Percentiles rank a stretch among this genome's conserved stretches.
Evolutionary conservation across 2,329 filamentous ascomycete species (phyloP).

Genomic region (Zalaria obscura): DNA sequence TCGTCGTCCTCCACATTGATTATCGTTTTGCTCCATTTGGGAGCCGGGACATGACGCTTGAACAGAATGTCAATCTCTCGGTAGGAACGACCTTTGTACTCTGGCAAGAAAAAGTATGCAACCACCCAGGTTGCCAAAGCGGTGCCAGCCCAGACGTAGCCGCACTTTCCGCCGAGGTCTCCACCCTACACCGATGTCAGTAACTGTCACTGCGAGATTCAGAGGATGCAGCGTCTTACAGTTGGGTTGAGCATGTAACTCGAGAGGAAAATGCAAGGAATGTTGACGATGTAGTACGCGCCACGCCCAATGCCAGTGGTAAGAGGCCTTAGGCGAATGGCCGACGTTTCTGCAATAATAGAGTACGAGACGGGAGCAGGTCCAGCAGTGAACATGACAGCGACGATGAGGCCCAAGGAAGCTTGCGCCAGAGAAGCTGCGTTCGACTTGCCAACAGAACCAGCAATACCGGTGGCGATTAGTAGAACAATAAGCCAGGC

Average conservation of each 20-base stretch:
- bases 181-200: slow-evolving; percentile 18
- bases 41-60: slow-evolving; percentile 37
- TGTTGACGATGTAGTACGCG: slow-evolving; percentile 49
- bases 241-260: slow-evolving; percentile 47
- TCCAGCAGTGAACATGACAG: slow-evolving; percentile 48
- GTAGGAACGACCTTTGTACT: slow-evolving; percentile 44
- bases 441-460: slow-evolving; percentile 27
- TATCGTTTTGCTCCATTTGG: slow-evolving; percentile 40
- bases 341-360: slow-evolving; percentile 53
- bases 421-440: slow-evolving; percentile 41
- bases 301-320: slow-evolving; percentile 52
- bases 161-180: slow-evolving; percentile 37
- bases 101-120: slow-evolving; percentile 33
- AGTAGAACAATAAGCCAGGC: slow-evolving; percentile 39
- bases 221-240: slow-evolving; percentile 11
- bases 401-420: slow-evolving; percentile 49
- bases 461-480: slow-evolving; percentile 45
- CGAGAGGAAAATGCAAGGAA: slow-evolving; percentile 50
- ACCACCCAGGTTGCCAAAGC: slow-evolving; percentile 39
- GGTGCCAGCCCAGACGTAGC: slow-evolving; percentile 46
- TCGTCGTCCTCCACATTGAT: slow-evolving; percentile 48
- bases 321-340: slow-evolving; percentile 49
- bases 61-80: slow-evolving; percentile 50
- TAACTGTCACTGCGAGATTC: slow-evolving; percentile 2
- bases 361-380: slow-evolving; percentile 51